These are phyloP conservation scores for Lolium perenne DNA, from an alignment of 176 grass and related monocot genomes.

Conservation along the genomic window DNA sequence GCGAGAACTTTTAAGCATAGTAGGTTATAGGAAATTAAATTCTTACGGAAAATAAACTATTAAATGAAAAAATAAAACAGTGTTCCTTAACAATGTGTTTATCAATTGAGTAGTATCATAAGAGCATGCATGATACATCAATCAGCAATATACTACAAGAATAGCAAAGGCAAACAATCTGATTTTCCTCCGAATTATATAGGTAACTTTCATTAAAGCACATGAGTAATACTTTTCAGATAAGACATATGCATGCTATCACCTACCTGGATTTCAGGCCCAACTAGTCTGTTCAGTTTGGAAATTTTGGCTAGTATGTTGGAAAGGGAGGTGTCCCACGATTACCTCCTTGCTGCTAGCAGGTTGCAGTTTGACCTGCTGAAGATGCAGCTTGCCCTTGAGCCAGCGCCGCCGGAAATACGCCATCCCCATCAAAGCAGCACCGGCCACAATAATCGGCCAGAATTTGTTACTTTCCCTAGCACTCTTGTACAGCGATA, in stretches of 20 bases:
- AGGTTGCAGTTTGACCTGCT: slow-evolving; percentile 49
- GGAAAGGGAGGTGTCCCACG: slow-evolving; percentile 6
- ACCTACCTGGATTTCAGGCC: not conserved
- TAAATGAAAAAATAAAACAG: not conserved
- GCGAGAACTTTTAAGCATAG: not conserved
- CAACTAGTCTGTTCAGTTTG: not conserved
- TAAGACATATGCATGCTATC: not conserved
- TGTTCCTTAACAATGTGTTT: not conserved
- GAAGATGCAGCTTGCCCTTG: slow-evolving; percentile 45
- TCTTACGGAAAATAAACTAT: not conserved
- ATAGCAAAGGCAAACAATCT: not conserved
- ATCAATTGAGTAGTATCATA: not conserved
- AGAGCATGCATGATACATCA: not conserved
- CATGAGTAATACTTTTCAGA: not conserved
- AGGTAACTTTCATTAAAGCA: not conserved
- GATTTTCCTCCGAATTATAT: not conserved
- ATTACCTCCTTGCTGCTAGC: slow-evolving; percentile 66
- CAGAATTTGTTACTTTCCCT: slow-evolving; percentile 72
- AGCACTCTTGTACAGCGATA: slow-evolving; percentile 63
- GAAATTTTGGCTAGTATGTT: not conserved
- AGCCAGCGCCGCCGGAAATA: slow-evolving; percentile 59
- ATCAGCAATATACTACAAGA: not conserved
- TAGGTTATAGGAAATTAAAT: not conserved
- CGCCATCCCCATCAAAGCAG: slow-evolving; percentile 71
- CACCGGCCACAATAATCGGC: slow-evolving; percentile 60